Conservation (phyloP, 2,329 filamentous ascomycete species). For the Xylaria digitata region DNA sequence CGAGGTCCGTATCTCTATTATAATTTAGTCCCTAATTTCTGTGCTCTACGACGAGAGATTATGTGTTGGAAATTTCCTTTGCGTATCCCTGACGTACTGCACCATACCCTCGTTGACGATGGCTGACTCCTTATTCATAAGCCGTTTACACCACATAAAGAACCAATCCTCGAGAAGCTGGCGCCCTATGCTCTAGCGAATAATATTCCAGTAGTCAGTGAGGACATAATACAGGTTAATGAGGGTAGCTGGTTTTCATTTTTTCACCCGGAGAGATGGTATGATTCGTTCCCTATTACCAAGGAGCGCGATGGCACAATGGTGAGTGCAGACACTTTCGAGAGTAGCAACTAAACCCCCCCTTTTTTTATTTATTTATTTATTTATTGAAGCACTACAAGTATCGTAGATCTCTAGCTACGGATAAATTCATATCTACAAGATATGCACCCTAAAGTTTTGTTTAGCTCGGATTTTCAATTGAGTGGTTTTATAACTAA, state of each 20-base stretch:
- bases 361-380: background rate
- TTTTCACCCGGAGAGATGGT: constrained; percentile 22
- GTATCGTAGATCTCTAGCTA: background rate
- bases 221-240: constrained; percentile 18
- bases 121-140: background rate
- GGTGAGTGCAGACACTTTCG: constrained; percentile 4
- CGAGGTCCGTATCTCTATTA: background rate
- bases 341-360: background rate
- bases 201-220: background rate
- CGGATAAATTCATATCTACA: background rate
- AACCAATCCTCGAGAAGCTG: background rate
- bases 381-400: background rate
- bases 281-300: background rate
- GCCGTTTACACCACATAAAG: background rate
- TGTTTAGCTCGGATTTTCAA: background rate
- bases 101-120: background rate
- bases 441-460: background rate
- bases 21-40: background rate
- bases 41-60: background rate
- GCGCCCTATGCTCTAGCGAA: background rate
- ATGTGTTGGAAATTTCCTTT: background rate
- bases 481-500: background rate
- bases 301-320: background rate
- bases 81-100: background rate
- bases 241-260: constrained; percentile 20